Percentiles rank a stretch among this genome's conserved stretches.
These are phyloP conservation scores for Zymoseptoria brevis DNA, from an alignment of 2,329 filamentous ascomycete species.

Conservation along the genomic window DNA sequence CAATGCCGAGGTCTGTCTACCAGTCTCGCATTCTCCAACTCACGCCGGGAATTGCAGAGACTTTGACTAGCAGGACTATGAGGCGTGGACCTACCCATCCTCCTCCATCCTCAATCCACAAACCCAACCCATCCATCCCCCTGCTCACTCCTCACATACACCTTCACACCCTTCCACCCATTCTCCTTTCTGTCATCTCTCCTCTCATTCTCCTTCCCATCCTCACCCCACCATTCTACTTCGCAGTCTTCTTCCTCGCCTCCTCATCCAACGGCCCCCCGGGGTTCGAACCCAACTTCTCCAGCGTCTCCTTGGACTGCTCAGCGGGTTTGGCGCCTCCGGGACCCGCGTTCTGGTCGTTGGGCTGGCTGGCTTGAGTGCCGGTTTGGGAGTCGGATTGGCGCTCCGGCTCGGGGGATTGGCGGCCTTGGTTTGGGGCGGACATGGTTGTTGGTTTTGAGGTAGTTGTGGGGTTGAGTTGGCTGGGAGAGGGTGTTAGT, in stretches of 20 bases:
- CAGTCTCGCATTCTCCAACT: too few relatives aligned
- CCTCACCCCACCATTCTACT: constrained; percentile 27
- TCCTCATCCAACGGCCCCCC: constrained; percentile 53
- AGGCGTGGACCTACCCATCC: too few relatives aligned
- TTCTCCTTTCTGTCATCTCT: too few relatives aligned
- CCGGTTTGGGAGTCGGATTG: constrained; percentile 56
- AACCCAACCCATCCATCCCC: neutral
- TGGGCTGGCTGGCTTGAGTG: constrained; percentile 30
- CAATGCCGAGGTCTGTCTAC: neutral
- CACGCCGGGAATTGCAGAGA: too few relatives aligned
- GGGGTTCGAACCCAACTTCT: constrained; percentile 59
- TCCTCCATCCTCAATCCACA: neutral
- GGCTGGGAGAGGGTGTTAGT: neutral
- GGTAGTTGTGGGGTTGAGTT: too few relatives aligned
- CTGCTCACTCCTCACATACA: neutral
- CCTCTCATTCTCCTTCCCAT: neutral
- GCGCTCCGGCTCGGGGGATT: constrained; percentile 67
- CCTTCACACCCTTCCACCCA: neutral
- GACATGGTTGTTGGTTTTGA: constrained; percentile 60
- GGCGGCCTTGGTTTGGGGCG: constrained; percentile 53
- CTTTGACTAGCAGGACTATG: too few relatives aligned
- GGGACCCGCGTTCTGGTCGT: constrained; percentile 37
- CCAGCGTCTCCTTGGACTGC: constrained; percentile 43
- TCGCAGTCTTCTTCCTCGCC: constrained; percentile 53
- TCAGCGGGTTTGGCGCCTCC: constrained; percentile 41